These are phyloP conservation scores for Erysimum cheiranthoides DNA, from an alignment of 345 rosid genomes.

Conservation along the genomic window DNA sequence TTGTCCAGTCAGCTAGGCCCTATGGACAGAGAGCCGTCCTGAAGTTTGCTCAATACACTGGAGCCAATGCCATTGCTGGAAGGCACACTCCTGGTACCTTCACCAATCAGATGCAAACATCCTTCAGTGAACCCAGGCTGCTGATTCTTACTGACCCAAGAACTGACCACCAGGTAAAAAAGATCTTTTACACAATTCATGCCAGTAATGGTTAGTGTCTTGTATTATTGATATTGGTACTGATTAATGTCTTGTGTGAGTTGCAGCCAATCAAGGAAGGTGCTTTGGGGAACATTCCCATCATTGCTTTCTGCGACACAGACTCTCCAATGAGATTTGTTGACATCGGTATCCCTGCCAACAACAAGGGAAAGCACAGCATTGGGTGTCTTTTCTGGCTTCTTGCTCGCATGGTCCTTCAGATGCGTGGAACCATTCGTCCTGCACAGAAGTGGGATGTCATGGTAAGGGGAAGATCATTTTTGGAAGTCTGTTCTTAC, in stretches of 20 bases:
- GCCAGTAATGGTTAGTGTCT: not conserved
- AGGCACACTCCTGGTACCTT: slow-evolving; percentile 99
- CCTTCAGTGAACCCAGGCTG: slow-evolving; percentile 88
- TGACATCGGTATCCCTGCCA: slow-evolving; percentile 95
- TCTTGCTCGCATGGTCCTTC: slow-evolving; percentile 93
- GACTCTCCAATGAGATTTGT: slow-evolving; percentile 95
- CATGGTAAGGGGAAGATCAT: slow-evolving; percentile 55
- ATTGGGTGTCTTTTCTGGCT: slow-evolving; percentile 97
- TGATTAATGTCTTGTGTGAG: not conserved
- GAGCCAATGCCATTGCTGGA: slow-evolving; percentile 96
- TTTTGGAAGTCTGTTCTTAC: not conserved
- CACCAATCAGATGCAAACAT: slow-evolving; percentile 91
- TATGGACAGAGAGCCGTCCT: slow-evolving; percentile 97
- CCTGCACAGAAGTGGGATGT: slow-evolving; percentile 84
- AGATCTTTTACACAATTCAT: not conserved
- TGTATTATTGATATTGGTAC: not conserved
- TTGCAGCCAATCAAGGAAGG: slow-evolving; percentile 96
- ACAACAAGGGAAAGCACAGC: slow-evolving; percentile 97
- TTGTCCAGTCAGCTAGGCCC: slow-evolving; percentile 97
- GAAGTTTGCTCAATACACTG: slow-evolving; percentile 92
- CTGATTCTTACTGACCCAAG: slow-evolving; percentile 95
- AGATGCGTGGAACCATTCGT: slow-evolving; percentile 93
- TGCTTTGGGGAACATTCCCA: slow-evolving; percentile 93
- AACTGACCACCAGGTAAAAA: slow-evolving; percentile 89
- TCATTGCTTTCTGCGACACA: slow-evolving; percentile 95